A percentile compares a stretch with the other conserved stretches of the same genome.
Conservation (phyloP, 179 eudicot genomes). For the Corrigiola litoralis region DNA sequence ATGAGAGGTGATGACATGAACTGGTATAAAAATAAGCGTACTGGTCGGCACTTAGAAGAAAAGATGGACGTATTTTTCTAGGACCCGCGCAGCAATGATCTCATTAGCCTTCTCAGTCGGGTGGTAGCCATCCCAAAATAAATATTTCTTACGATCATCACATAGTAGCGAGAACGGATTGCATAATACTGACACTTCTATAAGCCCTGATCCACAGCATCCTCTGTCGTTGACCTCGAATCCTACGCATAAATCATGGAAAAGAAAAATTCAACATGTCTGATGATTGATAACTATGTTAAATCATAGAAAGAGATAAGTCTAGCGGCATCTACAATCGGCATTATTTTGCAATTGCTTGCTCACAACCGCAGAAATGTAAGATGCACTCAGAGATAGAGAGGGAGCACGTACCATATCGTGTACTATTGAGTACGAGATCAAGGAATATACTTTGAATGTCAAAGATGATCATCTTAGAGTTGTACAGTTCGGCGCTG, state of each 20-base stretch:
- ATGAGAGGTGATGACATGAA: no score
- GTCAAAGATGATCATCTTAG: conserved; percentile 50
- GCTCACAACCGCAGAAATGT: no score
- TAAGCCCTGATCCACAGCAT: conserved; percentile 61
- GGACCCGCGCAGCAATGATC: conserved; percentile 25
- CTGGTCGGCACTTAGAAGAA: no score
- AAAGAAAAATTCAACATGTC: no score
- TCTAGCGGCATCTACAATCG: no score
- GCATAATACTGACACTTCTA: conserved; percentile 47
- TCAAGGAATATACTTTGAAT: conserved; percentile 46
- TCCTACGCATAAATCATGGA: conserved; percentile 26
- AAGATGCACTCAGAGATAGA: no score
- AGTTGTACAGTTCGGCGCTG: conserved; percentile 26
- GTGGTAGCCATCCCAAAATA: conserved; percentile 74
- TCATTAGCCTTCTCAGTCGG: conserved; percentile 47
- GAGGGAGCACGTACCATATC: conserved; percentile 33
- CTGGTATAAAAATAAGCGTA: no score
- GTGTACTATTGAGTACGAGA: conserved; percentile 31
- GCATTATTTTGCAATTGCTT: no score
- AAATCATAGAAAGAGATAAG: background rate
- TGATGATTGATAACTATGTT: background rate
- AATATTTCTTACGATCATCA: conserved; percentile 23
- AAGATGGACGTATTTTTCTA: background rate
- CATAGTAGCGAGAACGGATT: conserved; percentile 33
- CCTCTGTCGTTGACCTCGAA: conserved; percentile 45